phyloP scores from a whole-genome alignment of 1,284 basidiomycete genomes.

The Austroboletus sp. region DNA sequence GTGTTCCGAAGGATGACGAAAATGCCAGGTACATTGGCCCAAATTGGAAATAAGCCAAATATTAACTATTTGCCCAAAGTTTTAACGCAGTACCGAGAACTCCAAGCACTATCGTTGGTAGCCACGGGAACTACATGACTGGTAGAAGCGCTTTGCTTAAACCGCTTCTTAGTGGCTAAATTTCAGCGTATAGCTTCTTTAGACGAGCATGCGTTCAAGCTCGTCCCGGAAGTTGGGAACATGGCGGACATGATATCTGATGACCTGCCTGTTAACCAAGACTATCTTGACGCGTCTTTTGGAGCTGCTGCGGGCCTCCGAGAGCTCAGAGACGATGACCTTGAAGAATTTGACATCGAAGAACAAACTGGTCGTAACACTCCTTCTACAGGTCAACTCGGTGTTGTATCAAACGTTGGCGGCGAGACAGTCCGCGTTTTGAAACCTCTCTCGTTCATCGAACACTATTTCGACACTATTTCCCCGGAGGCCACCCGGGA shows the following conservation, averaged over 20 bases:
- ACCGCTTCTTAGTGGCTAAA: constrained; percentile 5
- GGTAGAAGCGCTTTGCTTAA: constrained; percentile 12
- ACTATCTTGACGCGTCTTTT: constrained; percentile 81
- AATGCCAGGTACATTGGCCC: constrained; percentile 36
- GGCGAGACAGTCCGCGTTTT: constrained; percentile 84
- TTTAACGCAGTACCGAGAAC: constrained; percentile 7
- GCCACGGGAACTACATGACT: constrained; percentile 30
- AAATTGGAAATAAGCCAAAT: neutral
- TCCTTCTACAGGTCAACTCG: constrained; percentile 31
- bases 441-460: constrained; percentile 54
- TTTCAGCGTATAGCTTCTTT: constrained; percentile 53
- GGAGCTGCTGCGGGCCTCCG: constrained; percentile 69
- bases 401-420: constrained; percentile 59
- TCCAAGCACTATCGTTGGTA: constrained; percentile 4
- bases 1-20: constrained; percentile 35
- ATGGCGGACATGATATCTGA: constrained; percentile 86
- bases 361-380: constrained; percentile 30
- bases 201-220: constrained; percentile 78
- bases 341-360: constrained; percentile 56
- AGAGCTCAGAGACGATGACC: constrained; percentile 63
- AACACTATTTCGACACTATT: constrained; percentile 68
- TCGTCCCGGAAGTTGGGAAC: constrained; percentile 65
- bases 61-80: constrained; percentile 1
- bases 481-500: constrained; percentile 47
- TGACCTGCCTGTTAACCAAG: constrained; percentile 82